These are phyloP conservation scores for Aspergillus novofumigatus DNA, from an alignment of 2,329 filamentous ascomycete species.

Conservation along the genomic window DNA sequence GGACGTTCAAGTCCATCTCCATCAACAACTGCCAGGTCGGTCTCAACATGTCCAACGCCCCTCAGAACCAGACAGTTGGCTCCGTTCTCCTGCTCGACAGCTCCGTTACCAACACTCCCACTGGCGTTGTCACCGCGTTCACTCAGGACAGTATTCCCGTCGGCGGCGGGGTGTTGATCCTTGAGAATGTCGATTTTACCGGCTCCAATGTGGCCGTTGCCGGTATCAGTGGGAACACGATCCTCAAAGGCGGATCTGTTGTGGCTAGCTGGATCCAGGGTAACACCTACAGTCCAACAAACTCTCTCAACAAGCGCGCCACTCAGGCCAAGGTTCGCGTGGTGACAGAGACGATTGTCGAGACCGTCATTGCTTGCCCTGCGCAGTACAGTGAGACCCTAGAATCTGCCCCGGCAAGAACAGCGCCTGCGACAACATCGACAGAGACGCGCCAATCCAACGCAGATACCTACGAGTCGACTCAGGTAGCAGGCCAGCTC, in stretches of 20 bases:
- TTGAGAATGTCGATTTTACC: conserved; percentile 86
- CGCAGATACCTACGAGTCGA: not conserved
- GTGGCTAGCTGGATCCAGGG: conserved; percentile 77
- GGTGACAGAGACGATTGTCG: conserved; percentile 14
- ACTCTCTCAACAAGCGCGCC: conserved; percentile 23
- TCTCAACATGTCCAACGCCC: conserved; percentile 70
- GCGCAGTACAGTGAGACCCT: conserved; percentile 9
- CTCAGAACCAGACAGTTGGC: conserved; percentile 68
- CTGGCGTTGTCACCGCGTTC: conserved; percentile 75
- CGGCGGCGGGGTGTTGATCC: conserved; percentile 75
- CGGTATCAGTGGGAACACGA: conserved; percentile 49
- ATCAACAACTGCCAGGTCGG: conserved; percentile 74
- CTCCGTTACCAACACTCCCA: conserved; percentile 67
- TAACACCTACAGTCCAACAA: conserved; percentile 56
- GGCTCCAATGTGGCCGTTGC: conserved; percentile 66
- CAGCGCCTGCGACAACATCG: not conserved
- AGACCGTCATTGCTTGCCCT: conserved; percentile 26
- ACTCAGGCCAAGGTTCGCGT: conserved; percentile 9
- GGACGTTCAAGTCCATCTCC: conserved; percentile 70
- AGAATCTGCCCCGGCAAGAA: not conserved
- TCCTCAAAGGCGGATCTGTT: conserved; percentile 67
- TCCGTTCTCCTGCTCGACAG: conserved; percentile 82
- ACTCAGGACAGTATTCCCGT: conserved; percentile 55
- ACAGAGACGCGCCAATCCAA: not conserved
- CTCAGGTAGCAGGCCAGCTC: not conserved